Percentiles rank a stretch among this genome's conserved stretches.
These are phyloP conservation scores for Penicillium sp. DNA, from an alignment of 2,329 filamentous ascomycete genomes.

Conservation along the genomic window DNA sequence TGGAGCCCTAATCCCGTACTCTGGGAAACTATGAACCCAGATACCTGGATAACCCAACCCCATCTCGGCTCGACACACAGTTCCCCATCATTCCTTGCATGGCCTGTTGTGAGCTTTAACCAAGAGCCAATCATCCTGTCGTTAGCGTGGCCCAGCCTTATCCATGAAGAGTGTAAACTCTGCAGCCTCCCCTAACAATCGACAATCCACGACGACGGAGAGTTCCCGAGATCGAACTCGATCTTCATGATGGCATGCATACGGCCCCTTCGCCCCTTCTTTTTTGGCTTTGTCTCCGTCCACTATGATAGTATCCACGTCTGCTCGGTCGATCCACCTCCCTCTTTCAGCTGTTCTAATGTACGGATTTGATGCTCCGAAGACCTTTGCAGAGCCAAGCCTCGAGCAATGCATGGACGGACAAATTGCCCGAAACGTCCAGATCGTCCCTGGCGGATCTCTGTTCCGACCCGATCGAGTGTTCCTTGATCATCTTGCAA, in stretches of 20 bases:
- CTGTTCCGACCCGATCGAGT: slow-evolving; percentile 14
- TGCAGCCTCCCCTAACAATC: slow-evolving; percentile 12
- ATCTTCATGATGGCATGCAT: slow-evolving; percentile 11
- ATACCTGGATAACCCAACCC: slow-evolving; percentile 18
- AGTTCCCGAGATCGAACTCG: neutral
- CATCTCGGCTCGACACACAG: slow-evolving; percentile 1
- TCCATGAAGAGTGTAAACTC: slow-evolving; percentile 13
- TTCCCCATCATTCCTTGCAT: slow-evolving; percentile 1
- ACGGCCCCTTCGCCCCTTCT: neutral
- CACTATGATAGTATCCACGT: neutral
- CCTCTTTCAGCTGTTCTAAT: neutral
- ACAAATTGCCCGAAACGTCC: slow-evolving; percentile 22
- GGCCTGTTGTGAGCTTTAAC: slow-evolving; percentile 8
- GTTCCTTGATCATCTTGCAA: neutral
- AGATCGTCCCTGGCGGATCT: slow-evolving; percentile 20
- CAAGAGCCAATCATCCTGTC: slow-evolving; percentile 13
- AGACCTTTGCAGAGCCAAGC: neutral
- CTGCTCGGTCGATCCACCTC: neutral
- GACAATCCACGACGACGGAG: slow-evolving; percentile 14
- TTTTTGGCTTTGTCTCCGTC: neutral
- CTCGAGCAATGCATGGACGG: slow-evolving; percentile 18
- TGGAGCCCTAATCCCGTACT: neutral
- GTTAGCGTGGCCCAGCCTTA: slow-evolving; percentile 1
- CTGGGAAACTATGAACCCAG: slow-evolving; percentile 9
- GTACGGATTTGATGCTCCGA: neutral